A percentile compares a stretch with the other conserved stretches of the same genome.
Evolutionary conservation across 208 protist genomes (phyloP).

Genomic region (Wallacemonas collosoma): DNA sequence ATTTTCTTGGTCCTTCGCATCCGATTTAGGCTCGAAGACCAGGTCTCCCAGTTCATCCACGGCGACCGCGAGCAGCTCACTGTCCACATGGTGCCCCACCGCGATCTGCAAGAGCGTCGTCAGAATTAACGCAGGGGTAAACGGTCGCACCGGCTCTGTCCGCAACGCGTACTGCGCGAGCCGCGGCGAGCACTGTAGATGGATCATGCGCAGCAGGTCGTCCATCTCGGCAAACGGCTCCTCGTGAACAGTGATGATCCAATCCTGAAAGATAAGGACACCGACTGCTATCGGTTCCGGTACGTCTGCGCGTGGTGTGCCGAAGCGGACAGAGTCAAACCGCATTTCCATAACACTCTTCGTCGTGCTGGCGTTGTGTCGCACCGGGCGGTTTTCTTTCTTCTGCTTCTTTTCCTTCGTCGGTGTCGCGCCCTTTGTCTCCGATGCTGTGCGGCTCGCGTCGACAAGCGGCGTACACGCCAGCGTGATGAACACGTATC

Average conservation of each 20-base stretch:
- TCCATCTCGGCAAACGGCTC: slow-evolving; percentile 87
- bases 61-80: slow-evolving; percentile 57
- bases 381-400: neutral
- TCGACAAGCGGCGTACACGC: slow-evolving; percentile 63
- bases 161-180: slow-evolving; percentile 29
- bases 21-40: slow-evolving; percentile 61
- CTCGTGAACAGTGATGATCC: slow-evolving; percentile 88
- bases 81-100: slow-evolving; percentile 83
- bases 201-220: slow-evolving; percentile 78
- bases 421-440: neutral
- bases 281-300: slow-evolving; percentile 60
- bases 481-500: slow-evolving; percentile 77
- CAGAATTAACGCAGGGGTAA: slow-evolving; percentile 75
- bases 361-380: slow-evolving; percentile 12
- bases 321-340: slow-evolving; percentile 73
- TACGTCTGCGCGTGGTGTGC: slow-evolving; percentile 42
- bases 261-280: slow-evolving; percentile 77
- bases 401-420: slow-evolving; percentile 11
- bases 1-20: slow-evolving; percentile 50
- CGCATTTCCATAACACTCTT: slow-evolving; percentile 82
- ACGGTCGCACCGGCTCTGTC: slow-evolving; percentile 26
- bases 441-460: neutral
- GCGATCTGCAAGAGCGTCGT: slow-evolving; percentile 77
- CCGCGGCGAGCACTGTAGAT: slow-evolving; percentile 61
- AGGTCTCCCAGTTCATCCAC: slow-evolving; percentile 70